Conservation (phyloP, 139 green algal species). For the Chlamydomonas incerta region DNA sequence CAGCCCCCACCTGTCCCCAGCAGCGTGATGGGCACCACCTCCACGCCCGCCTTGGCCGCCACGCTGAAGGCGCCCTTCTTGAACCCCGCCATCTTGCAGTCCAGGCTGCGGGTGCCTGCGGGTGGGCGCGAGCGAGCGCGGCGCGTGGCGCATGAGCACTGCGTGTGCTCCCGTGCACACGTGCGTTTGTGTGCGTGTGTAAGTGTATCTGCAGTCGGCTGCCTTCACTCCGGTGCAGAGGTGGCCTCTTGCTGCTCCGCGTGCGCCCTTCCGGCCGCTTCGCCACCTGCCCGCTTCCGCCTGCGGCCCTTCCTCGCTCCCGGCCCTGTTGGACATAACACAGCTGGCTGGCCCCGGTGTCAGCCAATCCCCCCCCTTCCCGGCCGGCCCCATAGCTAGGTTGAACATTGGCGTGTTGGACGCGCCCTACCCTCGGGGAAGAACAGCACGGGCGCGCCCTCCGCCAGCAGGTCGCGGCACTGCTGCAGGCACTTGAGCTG, state of each 20-base stretch:
- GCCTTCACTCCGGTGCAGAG: too few relatives aligned
- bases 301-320: too few relatives aligned
- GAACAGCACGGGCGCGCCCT: slow-evolving; percentile 60
- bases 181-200: background rate
- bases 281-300: too few relatives aligned
- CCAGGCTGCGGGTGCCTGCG: slow-evolving; percentile 55
- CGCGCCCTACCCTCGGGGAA: slow-evolving; percentile 63
- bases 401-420: too few relatives aligned
- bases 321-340: too few relatives aligned
- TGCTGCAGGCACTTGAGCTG: slow-evolving; percentile 91
- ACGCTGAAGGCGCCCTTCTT: slow-evolving; percentile 98
- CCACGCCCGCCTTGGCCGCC: slow-evolving; percentile 89
- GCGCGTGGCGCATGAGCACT: background rate
- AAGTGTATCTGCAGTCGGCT: too few relatives aligned
- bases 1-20: slow-evolving; percentile 74
- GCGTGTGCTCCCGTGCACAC: too few relatives aligned
- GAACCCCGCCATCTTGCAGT: slow-evolving; percentile 80
- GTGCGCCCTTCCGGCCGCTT: too few relatives aligned
- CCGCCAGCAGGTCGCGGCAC: slow-evolving; percentile 84
- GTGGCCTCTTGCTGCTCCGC: too few relatives aligned
- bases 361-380: too few relatives aligned
- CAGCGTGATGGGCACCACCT: slow-evolving; percentile 93
- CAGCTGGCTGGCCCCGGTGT: too few relatives aligned
- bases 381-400: too few relatives aligned
- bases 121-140: background rate